phyloP scores from a whole-genome alignment of 176 grass and related monocot genomes.

The Triticum timopheevii region DNA sequence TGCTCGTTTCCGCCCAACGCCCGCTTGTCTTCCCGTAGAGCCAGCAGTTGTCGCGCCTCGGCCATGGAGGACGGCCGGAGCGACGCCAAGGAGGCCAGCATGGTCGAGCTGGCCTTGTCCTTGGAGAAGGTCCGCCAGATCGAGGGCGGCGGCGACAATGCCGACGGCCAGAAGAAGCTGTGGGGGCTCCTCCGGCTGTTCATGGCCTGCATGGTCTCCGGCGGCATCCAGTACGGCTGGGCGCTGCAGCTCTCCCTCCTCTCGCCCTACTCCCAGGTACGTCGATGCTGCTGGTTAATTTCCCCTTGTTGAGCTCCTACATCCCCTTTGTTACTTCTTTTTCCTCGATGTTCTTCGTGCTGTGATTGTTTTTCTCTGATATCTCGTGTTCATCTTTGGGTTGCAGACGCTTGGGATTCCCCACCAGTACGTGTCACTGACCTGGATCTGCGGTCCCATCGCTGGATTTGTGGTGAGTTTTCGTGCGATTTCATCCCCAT shows the following conservation, averaged over 20 bases:
- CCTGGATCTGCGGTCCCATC: conserved; percentile 81
- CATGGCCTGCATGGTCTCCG: conserved; percentile 71
- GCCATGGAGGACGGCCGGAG: conserved; percentile 34
- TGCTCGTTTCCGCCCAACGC: not conserved
- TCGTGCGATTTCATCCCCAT: not conserved
- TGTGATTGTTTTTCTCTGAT: not conserved
- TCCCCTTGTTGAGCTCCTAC: not conserved
- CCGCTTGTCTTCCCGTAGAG: too few relatives aligned
- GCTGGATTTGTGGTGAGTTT: conserved; percentile 56
- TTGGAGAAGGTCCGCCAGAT: conserved; percentile 16
- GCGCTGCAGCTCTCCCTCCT: conserved; percentile 80
- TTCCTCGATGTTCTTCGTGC: not conserved
- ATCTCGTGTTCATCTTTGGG: not conserved
- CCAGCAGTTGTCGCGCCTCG: not conserved
- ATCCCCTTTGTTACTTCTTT: too few relatives aligned
- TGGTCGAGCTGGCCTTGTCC: not conserved
- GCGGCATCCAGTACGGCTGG: conserved; percentile 96
- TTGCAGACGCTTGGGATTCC: conserved; percentile 55
- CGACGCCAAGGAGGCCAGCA: not conserved
- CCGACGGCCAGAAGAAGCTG: not conserved
- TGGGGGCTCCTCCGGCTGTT: conserved; percentile 43
- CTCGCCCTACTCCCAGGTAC: conserved; percentile 54
- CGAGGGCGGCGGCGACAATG: not conserved
- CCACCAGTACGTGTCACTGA: conserved; percentile 65
- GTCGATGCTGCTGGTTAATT: not conserved